Percentiles rank a stretch among this genome's conserved stretches.
Conservation (phyloP, 2,329 filamentous ascomycete genomes). For the Colletotrichum zoysiae region DNA sequence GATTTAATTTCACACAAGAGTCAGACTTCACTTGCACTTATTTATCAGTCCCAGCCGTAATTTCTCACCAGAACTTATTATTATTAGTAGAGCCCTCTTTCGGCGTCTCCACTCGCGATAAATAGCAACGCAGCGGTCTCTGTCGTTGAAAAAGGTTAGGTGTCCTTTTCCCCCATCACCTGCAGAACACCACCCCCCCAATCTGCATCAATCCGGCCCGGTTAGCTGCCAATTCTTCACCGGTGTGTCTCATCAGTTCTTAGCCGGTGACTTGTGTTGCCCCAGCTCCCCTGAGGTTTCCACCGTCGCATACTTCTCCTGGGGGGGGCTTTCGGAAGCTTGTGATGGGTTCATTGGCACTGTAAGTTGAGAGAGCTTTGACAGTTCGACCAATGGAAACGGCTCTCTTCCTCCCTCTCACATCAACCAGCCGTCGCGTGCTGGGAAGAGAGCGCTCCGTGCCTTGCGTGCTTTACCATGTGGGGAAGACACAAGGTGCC, state of each 20-base stretch:
- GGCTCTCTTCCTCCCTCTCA: not conserved
- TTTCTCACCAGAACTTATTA: constrained; percentile 17
- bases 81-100: not conserved
- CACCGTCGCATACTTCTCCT: not conserved
- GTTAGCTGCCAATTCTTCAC: constrained; percentile 34
- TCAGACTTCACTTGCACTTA: constrained; percentile 9
- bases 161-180: constrained; percentile 34
- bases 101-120: constrained; percentile 13
- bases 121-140: constrained; percentile 21
- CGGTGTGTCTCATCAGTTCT: constrained; percentile 26
- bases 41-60: constrained; percentile 1
- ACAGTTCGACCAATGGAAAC: constrained; percentile 9
- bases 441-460: constrained; percentile 8
- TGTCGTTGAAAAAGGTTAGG: constrained; percentile 32
- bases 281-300: not conserved
- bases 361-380: not conserved
- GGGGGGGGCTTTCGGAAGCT: not conserved
- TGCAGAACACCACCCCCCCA: constrained; percentile 11
- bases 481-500: constrained; percentile 27
- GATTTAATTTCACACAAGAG: constrained; percentile 20
- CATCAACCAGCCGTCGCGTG: not conserved
- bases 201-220: constrained; percentile 22
- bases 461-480: constrained; percentile 39
- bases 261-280: not conserved
- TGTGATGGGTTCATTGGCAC: not conserved